Evolutionary conservation across 1,284 basidiomycete species (phyloP), one percentile per base, ranked within the genome.

Genomic region (Irpex sp.): DNA sequence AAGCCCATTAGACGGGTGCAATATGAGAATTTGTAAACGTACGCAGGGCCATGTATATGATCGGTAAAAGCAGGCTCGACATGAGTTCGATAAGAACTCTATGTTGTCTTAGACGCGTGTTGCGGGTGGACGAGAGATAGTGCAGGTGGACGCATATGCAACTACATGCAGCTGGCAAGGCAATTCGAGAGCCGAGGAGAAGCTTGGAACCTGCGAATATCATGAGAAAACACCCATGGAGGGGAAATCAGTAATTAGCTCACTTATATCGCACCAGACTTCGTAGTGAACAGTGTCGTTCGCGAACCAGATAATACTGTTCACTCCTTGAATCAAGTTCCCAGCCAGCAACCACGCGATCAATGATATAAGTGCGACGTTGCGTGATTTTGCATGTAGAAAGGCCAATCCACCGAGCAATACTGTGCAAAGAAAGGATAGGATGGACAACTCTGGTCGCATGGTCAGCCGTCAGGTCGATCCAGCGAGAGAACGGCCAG

Each of bases 41-140:
- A 90, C 89, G 87, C 38, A 88, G 70, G 21, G 76, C 73, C 79
- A 86, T 85, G 69, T 85, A 85, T 37, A 86, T 38, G 49, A 85
- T 56, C 19, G 89, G 87, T 31, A 86, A 59, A 2, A 81, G 73
- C 69, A 86, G 77, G 66, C 85, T 88, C 65, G 87, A 74, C 17
- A 76, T 59, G 60, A 80, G 66, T 61, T 91, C 87, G 58, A 85
- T 72, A 36, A 82, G 65, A 26, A 74, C 73, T 55, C 75, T 74
- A 48, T 72, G 71, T 34, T 64, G 71, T 60, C 74, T 76, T 51
- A 63, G 66, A 37, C 68, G 77, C 69, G 65, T 72, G 72, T 70
- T 70, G 67, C 69, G 52, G 21, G 61, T 61, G 5, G 71, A 68
- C 9, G 75, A 66, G 11, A 73, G 62, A 54, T 65, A 58, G 37